Evolutionary conservation across 2,329 filamentous ascomycete genomes (phyloP).

Genomic region (Botryotinia globosa): DNA sequence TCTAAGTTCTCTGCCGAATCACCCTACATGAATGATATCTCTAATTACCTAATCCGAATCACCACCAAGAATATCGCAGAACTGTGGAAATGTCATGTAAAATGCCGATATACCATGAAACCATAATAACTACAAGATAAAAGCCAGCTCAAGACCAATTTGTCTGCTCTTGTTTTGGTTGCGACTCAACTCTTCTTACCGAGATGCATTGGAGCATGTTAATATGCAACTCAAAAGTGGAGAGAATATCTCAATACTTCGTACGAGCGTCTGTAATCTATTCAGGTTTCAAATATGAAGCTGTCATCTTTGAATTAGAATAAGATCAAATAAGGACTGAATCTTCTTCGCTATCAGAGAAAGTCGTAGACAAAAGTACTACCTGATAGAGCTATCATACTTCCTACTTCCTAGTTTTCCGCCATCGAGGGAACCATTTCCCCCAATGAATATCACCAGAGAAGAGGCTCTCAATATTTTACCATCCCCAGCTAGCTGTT

Average conservation of each 20-base stretch:
- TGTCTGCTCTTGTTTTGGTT: neutral
- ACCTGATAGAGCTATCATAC: too few relatives aligned
- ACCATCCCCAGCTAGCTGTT: neutral
- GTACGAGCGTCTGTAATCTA: too few relatives aligned
- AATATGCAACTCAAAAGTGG: neutral
- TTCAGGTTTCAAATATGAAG: too few relatives aligned
- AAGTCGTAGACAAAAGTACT: too few relatives aligned
- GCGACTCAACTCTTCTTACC: too few relatives aligned
- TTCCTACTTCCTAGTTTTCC: neutral
- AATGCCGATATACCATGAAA: neutral
- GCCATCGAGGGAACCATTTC: too few relatives aligned
- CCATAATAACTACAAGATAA: accelerated
- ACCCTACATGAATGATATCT: neutral
- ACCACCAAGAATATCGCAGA: neutral
- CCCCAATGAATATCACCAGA: accelerated
- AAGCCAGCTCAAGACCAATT: neutral
- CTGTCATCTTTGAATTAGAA: neutral
- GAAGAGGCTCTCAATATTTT: neutral
- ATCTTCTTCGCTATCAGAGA: too few relatives aligned
- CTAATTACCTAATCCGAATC: too few relatives aligned
- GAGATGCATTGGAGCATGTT: too few relatives aligned
- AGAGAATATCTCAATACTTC: too few relatives aligned
- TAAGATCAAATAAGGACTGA: neutral
- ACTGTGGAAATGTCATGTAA: neutral
- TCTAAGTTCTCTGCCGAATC: accelerated